Base-by-base conservation (phyloP, 805 yeast species). In the Metschnikowia sp. region DNA sequence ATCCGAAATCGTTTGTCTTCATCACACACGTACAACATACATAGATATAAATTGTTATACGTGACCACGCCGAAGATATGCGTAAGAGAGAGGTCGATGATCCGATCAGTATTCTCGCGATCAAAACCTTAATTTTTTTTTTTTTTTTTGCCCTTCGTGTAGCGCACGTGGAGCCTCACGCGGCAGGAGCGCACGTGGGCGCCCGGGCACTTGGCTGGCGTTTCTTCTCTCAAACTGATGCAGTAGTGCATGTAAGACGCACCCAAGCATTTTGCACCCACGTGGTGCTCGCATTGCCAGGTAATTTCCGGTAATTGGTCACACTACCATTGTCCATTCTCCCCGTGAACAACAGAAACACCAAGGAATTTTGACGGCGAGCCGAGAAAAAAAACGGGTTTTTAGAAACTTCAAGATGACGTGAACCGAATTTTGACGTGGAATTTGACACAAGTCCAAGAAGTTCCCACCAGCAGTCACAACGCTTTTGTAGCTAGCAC, bases 231-330 rank as follows among this genome's bases (percentile, higher is more conserved):
- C 15, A 8, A 41, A 19, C 40, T 8, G n/a, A 36, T 11, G 36
- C 32, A 12, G 26, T 26, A 5, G 18, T 42, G 40, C 45, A 42
- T 26, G 15, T 32, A 22, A 32, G 18, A 19, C 31, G 29, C 45
- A 18, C 34, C 35, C 5, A 10, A 26, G 31, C 10, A n/a, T 33
- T 50, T 48, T 37, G 51, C 49, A 47, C 53, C 55, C 55, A 52
- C 55, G 55, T 52, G 55, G 55, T 28, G 33, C 18, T 35, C 44
- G 38, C 40, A 42, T 10, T 32, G 10, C 10, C 26, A 9, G 12
- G 28, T 45, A 45, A 34, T 42, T 40, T 47, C n/a, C 29, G 52
- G 55, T 40, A 52, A 50, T 32, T 40, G 26, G 52, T 52, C 55
- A 52, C 55, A 50, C 55, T 52, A 52, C 54, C 41, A 22, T 39